Evolutionary conservation across 257 asterid genomes (phyloP).

Genomic region (Fraxinus quadrangulata): DNA sequence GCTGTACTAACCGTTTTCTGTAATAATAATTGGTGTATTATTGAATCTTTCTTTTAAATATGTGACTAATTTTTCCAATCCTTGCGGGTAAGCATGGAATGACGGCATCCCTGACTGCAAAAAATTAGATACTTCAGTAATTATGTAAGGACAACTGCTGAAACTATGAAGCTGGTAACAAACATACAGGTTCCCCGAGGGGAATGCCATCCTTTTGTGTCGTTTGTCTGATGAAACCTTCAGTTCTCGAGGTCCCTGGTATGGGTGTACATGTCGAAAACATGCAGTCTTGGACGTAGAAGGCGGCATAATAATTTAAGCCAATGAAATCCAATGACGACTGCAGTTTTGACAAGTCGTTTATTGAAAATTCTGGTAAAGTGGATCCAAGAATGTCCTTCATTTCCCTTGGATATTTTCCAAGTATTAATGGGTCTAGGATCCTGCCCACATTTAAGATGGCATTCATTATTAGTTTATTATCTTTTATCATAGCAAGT

Average conservation of each 20-base stretch:
- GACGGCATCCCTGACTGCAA: conserved; percentile 29
- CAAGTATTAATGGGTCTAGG: conserved; percentile 58
- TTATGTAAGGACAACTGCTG: neutral
- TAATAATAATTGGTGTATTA: conserved; percentile 14
- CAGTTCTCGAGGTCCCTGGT: conserved; percentile 46
- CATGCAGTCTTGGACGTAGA: conserved; percentile 61
- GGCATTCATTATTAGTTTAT: neutral
- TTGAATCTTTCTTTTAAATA: conserved; percentile 2
- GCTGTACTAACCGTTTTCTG: conserved; percentile 3
- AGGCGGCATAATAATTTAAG: conserved; percentile 55
- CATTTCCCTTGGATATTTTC: conserved; percentile 67
- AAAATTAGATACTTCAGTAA: neutral
- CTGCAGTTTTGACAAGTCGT: conserved; percentile 31
- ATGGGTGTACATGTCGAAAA: conserved; percentile 44
- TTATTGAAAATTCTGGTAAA: conserved; percentile 43
- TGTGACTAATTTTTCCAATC: conserved; percentile 11
- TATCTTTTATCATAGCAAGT: neutral
- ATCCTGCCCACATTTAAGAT: conserved; percentile 42
- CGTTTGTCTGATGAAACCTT: conserved; percentile 44
- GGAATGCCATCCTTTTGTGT: conserved; percentile 40
- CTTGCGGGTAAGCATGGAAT: conserved; percentile 21
- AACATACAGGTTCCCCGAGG: conserved; percentile 56
- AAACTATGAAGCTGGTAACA: neutral
- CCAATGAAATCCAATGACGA: conserved; percentile 57
- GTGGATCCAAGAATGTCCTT: conserved; percentile 36